phyloP scores from a whole-genome alignment of 2,329 filamentous ascomycete species.

The Madurella fahalii region DNA sequence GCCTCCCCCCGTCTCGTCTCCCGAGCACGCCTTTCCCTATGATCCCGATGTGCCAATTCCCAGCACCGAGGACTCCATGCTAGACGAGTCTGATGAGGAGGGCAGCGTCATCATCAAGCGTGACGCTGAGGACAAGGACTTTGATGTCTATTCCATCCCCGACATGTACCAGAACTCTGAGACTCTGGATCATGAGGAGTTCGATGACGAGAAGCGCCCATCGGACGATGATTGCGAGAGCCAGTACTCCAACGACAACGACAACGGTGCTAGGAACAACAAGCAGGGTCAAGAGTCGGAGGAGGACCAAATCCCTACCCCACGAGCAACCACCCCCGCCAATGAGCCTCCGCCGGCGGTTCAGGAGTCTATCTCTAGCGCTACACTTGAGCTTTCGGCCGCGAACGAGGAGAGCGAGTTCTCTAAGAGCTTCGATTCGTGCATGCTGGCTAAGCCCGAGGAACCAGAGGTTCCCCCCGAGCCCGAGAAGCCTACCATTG shows the following conservation, averaged over 20 bases:
- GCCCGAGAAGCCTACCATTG: constrained; percentile 35
- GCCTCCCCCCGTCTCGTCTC: constrained; percentile 54
- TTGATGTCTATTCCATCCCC: constrained; percentile 64
- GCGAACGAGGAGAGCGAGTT: constrained; percentile 29
- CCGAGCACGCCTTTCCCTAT: constrained; percentile 55
- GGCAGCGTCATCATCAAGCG: constrained; percentile 65
- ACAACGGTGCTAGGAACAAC: not conserved
- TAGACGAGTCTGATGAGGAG: constrained; percentile 47
- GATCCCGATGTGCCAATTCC: constrained; percentile 90
- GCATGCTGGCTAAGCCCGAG: constrained; percentile 43
- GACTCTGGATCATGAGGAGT: constrained; percentile 26
- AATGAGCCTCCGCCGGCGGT: constrained; percentile 20
- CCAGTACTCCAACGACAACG: constrained; percentile 45
- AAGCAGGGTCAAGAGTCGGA: constrained; percentile 26
- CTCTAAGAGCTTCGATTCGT: constrained; percentile 43
- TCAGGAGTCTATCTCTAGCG: constrained; percentile 1
- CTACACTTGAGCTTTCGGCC: constrained; percentile 14
- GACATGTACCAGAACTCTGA: constrained; percentile 60
- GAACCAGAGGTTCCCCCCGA: constrained; percentile 34
- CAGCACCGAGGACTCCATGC: constrained; percentile 69
- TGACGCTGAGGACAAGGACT: constrained; percentile 54
- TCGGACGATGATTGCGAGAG: constrained; percentile 47
- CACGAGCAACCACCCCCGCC: constrained; percentile 43
- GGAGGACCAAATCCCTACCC: constrained; percentile 50
- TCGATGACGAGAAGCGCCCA: constrained; percentile 27